Base-by-base conservation (phyloP, 306 rosid genomes). In the Cicer arietinum region DNA sequence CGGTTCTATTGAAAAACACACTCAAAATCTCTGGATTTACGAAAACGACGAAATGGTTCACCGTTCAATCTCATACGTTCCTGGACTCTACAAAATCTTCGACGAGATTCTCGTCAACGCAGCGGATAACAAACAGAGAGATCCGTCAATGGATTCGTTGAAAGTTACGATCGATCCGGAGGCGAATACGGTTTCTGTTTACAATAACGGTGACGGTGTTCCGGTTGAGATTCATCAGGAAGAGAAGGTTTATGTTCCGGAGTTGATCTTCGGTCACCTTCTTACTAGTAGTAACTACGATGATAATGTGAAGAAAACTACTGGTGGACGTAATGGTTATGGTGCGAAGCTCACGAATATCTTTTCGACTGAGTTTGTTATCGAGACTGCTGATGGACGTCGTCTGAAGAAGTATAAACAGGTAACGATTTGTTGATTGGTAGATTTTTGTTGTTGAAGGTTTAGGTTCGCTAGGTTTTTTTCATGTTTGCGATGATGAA, bases 301-400 rank as follows among this genome's bases (percentile, higher is more conserved):
- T 3, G 98, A 94, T 8, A 82, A 86, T 0, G 89, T 11, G 60
- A 94, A 92, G 95, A 94, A 91, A 83, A 94, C 98, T 0, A 94
- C 98, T 2, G 97, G 98, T 13, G 98, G 98, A 1, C 79, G 98
- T 0, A 94, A 94, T 13, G 98, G 98, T 0, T 94, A 90, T 1
- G 98, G 98, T 6, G 98, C 98, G 0, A 94, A 94, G 89, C 97
- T 94, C 11, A 90, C 98, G 1, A 94, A 94, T 16, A 94, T 94
- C 1, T 94, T 94, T 73, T 94, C 98, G 0, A 91, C 96, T 0
- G 96, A 94, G 79, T 94, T 94, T 44, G 67, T 89, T 4, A 94
- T 94, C 11, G 97, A 94, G 75, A 94, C 98, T 2, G 98, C 98
- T 0, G 98, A 94, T 18, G 97, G 98, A 1, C 86, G 25, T 69